Evolutionary conservation across 148 eudicot genomes (phyloP).

Genomic region (Silene latifolia): DNA sequence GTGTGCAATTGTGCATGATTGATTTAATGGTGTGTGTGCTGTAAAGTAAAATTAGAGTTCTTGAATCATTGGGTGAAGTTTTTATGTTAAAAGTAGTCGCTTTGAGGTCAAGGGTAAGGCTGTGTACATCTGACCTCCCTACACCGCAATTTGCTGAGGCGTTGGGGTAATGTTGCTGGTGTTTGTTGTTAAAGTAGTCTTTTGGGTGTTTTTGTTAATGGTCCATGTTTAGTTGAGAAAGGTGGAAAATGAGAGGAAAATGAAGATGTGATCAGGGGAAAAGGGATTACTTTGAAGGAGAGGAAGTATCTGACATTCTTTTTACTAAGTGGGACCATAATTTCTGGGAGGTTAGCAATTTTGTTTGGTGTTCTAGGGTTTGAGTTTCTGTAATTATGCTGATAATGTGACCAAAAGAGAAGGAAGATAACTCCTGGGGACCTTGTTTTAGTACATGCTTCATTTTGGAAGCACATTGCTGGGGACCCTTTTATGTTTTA

Average conservation of each 20-base stretch:
- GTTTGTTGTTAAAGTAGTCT: background rate
- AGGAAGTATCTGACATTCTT: constrained; percentile 2
- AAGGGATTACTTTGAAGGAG: background rate
- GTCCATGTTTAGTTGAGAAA: background rate
- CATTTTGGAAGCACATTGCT: constrained; percentile 23
- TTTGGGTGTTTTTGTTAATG: constrained; percentile 7
- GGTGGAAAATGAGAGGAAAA: background rate
- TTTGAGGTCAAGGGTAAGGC: background rate
- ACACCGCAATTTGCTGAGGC: no score
- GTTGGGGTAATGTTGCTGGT: background rate
- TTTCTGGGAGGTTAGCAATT: constrained; percentile 5
- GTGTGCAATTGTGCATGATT: constrained; percentile 11
- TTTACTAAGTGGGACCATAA: constrained; percentile 21
- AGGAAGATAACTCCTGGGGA: constrained; percentile 18
- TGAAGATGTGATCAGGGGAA: background rate
- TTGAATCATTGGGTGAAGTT: background rate
- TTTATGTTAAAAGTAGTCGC: background rate
- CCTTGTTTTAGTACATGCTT: constrained; percentile 13
- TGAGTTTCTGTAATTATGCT: constrained; percentile 19
- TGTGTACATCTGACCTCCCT: no score
- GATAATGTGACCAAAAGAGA: constrained; percentile 24
- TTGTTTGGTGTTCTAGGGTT: constrained; percentile 6
- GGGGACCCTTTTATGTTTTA: constrained; percentile 17
- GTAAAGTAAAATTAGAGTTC: background rate
- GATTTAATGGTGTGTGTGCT: background rate